A percentile compares a stretch with the other conserved stretches of the same genome.
phyloP scores from a whole-genome alignment of 2,329 filamentous ascomycete genomes.

The Decorospora gaudefroyi region DNA sequence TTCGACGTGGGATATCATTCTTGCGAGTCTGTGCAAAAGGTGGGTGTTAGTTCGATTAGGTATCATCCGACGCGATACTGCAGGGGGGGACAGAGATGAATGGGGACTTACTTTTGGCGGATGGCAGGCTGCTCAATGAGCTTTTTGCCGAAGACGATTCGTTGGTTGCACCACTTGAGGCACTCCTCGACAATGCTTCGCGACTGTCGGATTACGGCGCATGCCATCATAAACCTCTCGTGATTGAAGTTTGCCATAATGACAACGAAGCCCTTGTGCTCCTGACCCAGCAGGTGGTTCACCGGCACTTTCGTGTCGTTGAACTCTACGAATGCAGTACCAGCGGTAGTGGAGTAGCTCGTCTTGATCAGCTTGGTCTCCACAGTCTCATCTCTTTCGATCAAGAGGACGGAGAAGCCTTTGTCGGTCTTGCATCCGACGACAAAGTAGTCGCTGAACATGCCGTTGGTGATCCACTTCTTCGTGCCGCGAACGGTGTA shows the following conservation, averaged over 20 bases:
- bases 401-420: slow-evolving; percentile 75
- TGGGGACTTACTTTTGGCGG: slow-evolving; percentile 66
- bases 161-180: slow-evolving; percentile 86
- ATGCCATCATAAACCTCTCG: slow-evolving; percentile 77
- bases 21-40: slow-evolving; percentile 63
- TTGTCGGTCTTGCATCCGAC: slow-evolving; percentile 78
- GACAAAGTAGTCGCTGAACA: slow-evolving; percentile 82
- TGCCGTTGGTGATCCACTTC: slow-evolving; percentile 87
- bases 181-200: slow-evolving; percentile 79
- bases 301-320: slow-evolving; percentile 86
- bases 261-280: slow-evolving; percentile 84
- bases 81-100: background rate
- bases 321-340: slow-evolving; percentile 78
- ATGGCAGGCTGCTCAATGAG: slow-evolving; percentile 84
- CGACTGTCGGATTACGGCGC: slow-evolving; percentile 65
- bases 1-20: slow-evolving; percentile 83
- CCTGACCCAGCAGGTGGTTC: slow-evolving; percentile 75
- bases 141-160: slow-evolving; percentile 80
- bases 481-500: slow-evolving; percentile 72
- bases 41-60: slow-evolving; percentile 1
- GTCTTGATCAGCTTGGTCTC: slow-evolving; percentile 81
- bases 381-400: slow-evolving; percentile 73
- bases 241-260: slow-evolving; percentile 90
- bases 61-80: slow-evolving; percentile 4
- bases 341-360: slow-evolving; percentile 77